These are phyloP conservation scores for Podospora pseudopauciseta DNA, from an alignment of 495 filamentous ascomycete species.

Conservation along the genomic window DNA sequence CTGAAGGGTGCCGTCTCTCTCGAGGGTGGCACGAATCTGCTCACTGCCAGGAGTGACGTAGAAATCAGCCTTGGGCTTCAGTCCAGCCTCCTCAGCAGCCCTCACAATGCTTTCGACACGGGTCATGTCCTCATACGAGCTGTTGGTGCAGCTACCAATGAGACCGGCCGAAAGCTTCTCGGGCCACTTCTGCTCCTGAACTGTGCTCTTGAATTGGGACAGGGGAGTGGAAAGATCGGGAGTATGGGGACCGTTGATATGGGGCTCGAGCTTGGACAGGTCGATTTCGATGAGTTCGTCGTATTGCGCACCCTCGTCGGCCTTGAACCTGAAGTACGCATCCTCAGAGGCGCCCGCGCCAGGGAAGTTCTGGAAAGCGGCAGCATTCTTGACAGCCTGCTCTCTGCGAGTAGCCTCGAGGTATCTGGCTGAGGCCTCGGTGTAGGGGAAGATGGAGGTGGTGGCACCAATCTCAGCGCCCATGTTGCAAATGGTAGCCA, in stretches of 20 bases:
- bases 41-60: slow-evolving; percentile 96
- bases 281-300: slow-evolving; percentile 91
- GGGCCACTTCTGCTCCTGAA: slow-evolving; percentile 83
- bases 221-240: slow-evolving; percentile 91
- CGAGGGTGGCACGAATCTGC: slow-evolving; percentile 91
- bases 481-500: slow-evolving; percentile 92
- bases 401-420: slow-evolving; percentile 77
- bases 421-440: slow-evolving; percentile 57
- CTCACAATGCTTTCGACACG: slow-evolving; percentile 87
- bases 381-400: slow-evolving; percentile 62
- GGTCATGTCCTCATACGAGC: slow-evolving; percentile 97
- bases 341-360: slow-evolving; percentile 37
- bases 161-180: slow-evolving; percentile 84
- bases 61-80: slow-evolving; percentile 86
- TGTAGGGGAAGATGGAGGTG: slow-evolving; percentile 78
- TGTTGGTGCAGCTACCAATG: slow-evolving; percentile 98
- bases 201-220: slow-evolving; percentile 79
- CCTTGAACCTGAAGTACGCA: slow-evolving; percentile 50
- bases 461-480: slow-evolving; percentile 89
- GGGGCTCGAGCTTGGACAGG: slow-evolving; percentile 84
- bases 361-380: slow-evolving; percentile 46
- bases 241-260: slow-evolving; percentile 96
- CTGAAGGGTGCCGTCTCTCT: slow-evolving; percentile 75
- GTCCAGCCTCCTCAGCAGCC: slow-evolving; percentile 78
- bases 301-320: slow-evolving; percentile 79